A percentile compares a stretch with the other conserved stretches of the same genome.
phyloP scores from a whole-genome alignment of 2,329 filamentous ascomycete genomes.

The Rosellinia necatrix region DNA sequence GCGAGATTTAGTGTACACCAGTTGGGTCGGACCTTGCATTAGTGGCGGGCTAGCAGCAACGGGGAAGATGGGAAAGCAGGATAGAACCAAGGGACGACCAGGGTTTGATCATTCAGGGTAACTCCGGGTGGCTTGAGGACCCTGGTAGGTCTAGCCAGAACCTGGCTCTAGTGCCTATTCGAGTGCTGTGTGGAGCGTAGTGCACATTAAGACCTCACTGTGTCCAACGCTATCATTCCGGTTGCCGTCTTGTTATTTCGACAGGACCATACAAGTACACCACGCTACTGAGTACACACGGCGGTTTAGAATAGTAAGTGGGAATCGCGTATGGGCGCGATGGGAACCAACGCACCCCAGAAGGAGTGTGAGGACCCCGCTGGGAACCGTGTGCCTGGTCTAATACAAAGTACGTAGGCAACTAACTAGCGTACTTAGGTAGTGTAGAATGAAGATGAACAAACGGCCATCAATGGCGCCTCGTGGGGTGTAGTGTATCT shows the following conservation, averaged over 20 bases:
- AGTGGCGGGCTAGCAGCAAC: conserved; percentile 32
- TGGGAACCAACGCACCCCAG: not conserved
- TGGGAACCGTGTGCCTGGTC: too few relatives aligned
- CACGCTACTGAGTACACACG: too few relatives aligned
- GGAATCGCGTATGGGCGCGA: not conserved
- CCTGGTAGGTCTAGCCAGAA: conserved; percentile 13
- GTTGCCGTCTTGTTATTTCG: not conserved
- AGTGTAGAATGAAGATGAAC: too few relatives aligned
- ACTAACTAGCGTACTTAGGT: too few relatives aligned
- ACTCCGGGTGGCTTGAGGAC: conserved; percentile 19
- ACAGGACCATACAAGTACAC: not conserved
- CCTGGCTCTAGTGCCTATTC: not conserved
- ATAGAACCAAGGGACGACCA: conserved; percentile 18
- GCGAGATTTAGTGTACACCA: conserved; percentile 26
- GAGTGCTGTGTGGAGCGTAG: too few relatives aligned
- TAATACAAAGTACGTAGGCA: too few relatives aligned
- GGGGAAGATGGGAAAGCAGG: conserved; percentile 33
- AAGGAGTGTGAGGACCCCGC: too few relatives aligned
- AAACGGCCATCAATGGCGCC: too few relatives aligned
- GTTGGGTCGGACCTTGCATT: conserved; percentile 36
- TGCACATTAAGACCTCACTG: conserved; percentile 8
- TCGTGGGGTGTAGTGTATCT: too few relatives aligned
- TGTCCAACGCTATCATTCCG: conserved; percentile 2
- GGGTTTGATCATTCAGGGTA: conserved; percentile 20
- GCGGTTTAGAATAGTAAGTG: conserved; percentile 2